These are phyloP conservation scores for Umbelopsis sp. DNA, from an alignment of 192 early-diverging fungal species.

Conservation along the genomic window DNA sequence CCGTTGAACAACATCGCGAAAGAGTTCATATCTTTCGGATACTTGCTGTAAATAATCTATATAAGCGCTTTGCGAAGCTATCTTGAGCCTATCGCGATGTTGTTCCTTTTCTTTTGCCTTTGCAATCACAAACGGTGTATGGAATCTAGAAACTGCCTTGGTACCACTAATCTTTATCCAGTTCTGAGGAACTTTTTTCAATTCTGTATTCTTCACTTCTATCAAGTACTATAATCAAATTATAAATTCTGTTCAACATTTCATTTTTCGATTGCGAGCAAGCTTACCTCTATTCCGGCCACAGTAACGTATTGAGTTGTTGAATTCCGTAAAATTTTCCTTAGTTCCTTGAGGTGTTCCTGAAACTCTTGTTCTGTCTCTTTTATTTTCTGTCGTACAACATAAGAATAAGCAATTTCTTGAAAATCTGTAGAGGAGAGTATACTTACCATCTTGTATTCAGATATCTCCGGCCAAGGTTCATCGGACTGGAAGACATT, in stretches of 20 bases:
- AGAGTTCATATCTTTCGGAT: constrained; percentile 54
- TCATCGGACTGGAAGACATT: constrained; percentile 57
- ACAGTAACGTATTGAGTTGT: constrained; percentile 62
- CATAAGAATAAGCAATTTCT: too few relatives aligned
- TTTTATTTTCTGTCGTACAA: constrained; percentile 37
- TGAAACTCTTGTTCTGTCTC: constrained; percentile 59
- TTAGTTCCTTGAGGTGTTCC: constrained; percentile 50
- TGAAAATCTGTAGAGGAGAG: neutral
- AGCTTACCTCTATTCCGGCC: constrained; percentile 60
- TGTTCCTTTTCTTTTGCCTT: constrained; percentile 59
- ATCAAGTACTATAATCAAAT: constrained; percentile 57
- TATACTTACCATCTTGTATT: constrained; percentile 43
- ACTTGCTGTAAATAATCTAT: constrained; percentile 57
- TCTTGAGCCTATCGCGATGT: constrained; percentile 50
- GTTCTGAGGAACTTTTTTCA: constrained; percentile 59
- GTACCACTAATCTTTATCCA: constrained; percentile 77
- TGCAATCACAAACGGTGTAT: constrained; percentile 58
- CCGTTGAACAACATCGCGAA: constrained; percentile 56
- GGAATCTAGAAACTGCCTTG: constrained; percentile 70
- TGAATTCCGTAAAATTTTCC: constrained; percentile 45
- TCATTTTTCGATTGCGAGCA: neutral
- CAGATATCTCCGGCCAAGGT: constrained; percentile 49
- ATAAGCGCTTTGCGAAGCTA: constrained; percentile 61
- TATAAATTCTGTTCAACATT: neutral
- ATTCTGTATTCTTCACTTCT: constrained; percentile 62